Percentiles rank a stretch among this genome's conserved stretches.
These are phyloP conservation scores for Aureobasidium sp. DNA, from an alignment of 2,329 filamentous ascomycete species.

Conservation along the genomic window DNA sequence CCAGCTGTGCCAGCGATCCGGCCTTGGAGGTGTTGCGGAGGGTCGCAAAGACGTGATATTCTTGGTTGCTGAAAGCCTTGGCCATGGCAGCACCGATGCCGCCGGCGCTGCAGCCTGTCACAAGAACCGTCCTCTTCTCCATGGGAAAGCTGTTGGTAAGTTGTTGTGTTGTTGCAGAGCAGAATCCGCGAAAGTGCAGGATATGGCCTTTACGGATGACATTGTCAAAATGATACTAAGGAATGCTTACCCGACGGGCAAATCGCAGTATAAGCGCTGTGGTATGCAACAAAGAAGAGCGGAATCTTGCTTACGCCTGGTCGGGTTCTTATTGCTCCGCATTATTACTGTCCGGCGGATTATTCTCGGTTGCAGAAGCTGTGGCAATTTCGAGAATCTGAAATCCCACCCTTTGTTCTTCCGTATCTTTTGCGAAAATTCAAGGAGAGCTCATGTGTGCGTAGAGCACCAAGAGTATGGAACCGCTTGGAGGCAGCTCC, in stretches of 20 bases:
- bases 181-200: background rate
- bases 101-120: conserved; percentile 32
- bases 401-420: background rate
- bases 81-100: conserved; percentile 38
- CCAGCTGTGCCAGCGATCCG: conserved; percentile 18
- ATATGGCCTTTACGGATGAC: background rate
- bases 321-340: background rate
- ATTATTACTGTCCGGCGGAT: background rate
- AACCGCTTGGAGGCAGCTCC: background rate
- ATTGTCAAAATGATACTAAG: background rate
- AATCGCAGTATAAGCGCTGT: background rate
- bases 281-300: background rate
- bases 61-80: conserved; percentile 30
- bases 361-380: background rate
- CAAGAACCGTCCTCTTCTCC: conserved; percentile 19
- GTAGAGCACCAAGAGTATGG: background rate
- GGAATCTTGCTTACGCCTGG: background rate
- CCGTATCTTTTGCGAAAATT: background rate
- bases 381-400: background rate
- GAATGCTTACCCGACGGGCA: background rate
- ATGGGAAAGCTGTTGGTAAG: background rate
- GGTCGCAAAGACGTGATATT: conserved; percentile 39
- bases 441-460: background rate
- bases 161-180: background rate
- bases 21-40: conserved; percentile 33